Evolutionary conservation across 2,329 filamentous ascomycete species (phyloP), one percentile per base, ranked within the genome.

Genomic region (Cladophialophora bantiana): DNA sequence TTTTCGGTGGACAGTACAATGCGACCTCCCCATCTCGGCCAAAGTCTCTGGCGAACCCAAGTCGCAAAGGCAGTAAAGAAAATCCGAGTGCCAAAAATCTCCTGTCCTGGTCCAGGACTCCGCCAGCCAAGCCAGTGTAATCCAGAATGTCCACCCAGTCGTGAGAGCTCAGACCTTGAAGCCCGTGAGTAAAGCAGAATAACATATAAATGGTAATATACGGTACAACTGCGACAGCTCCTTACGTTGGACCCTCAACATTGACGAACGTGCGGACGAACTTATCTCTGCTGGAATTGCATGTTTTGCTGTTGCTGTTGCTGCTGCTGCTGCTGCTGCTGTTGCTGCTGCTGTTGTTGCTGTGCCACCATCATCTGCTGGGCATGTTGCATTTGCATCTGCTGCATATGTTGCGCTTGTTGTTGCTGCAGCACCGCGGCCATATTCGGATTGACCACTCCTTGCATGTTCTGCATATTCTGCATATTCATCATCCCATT

Each of bases 171-270:
- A 20, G 42, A 50, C 26, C 18, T 31, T 20, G 7, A 50, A 26
- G 45, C 45, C 20, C 18, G 45, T 12, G 45, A 26, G 10, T 36
- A 55, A 36, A 35, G 53, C 31, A 55, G 50, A 42, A 18, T 7
- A 7, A 13, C 7, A 42, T n/a, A 50, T 31, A 50, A 50, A 50
- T n/a, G 26, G 26, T 20, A 50, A 12, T 6, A 18, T 26, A 26
- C 12, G 45, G 18, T 5, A 50, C 4, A 50, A 50, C 18, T 20
- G 13, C 58, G 82, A 82, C 63, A 79, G 81, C 31, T 73, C 82
- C n/a, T 45, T 13, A 26, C 32, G 26, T 26, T 31, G 18, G 18
- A 35, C 32, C 32, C 32, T 45, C n/a, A 34, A 31, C 57, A 7
- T 31, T 31, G 34, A n/a, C n/a, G 13, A 36, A 45, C 40, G 35